Evolutionary conservation across 805 yeast genomes (phyloP), one percentile per base, ranked within the genome.

Genomic region (Sugiyamaella smithiae): DNA sequence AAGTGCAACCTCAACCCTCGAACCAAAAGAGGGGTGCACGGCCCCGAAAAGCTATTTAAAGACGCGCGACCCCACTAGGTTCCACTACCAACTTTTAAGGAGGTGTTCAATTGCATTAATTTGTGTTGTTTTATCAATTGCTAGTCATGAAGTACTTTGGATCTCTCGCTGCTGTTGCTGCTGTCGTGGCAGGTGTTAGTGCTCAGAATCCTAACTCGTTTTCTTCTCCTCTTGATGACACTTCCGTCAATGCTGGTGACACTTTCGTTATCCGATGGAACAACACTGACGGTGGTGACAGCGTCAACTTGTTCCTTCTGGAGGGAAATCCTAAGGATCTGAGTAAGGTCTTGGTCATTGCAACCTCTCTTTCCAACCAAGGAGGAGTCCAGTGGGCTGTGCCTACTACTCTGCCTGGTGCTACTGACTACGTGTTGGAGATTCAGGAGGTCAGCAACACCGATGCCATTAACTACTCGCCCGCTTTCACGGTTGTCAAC

Each of bases 331-430:
- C 70, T 40, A 48, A 49, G 53, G 52, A 66, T 56, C 58, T 69
- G 49, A 40, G 50, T 26, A 54, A 63, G 16, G 69, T 64, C 14
- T 51, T 67, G 48, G 62, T 68, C 48, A 65, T 69, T 54, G 64
- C 65, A 47, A 46, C 58, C 50, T 45, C 56, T 45, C 49, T 67
- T 43, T 50, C 61, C 45, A 69, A 69, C 65, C 61, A 60, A 44
- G 73, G 72, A 48, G 59, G 64, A 37, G 69, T 64, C 45, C 53
- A 58, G 43, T 69, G 73, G 73, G 51, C 54, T 28, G 60, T 69
- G 32, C 73, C 72, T 38, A 41, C 48, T 44, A 48, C 54, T 33
- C 29, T 68, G 26, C 23, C 50, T 37, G 46, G 62, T 31, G 72
- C 70, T 33, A 29, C 41, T 41, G 47, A 59, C 47, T 69, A 69